These are phyloP conservation scores for Gnomoniopsis sp. DNA, from an alignment of 2,329 filamentous ascomycete genomes.

Conservation along the genomic window DNA sequence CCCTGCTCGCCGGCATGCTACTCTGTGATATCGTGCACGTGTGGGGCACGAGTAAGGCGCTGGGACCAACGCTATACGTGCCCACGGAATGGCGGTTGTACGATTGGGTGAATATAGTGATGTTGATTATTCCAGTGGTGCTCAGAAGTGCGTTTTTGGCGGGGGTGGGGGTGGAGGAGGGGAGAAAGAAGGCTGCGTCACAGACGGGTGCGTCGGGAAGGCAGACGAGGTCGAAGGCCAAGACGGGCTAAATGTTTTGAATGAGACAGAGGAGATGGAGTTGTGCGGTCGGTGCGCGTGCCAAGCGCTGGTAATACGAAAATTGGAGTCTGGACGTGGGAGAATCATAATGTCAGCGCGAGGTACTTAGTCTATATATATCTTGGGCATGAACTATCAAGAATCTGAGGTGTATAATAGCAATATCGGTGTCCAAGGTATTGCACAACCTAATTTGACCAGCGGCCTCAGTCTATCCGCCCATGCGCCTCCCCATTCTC, in stretches of 20 bases:
- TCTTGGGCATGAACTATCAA: background rate
- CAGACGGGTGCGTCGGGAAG: background rate
- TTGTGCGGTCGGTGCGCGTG: no score
- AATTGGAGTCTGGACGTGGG: background rate
- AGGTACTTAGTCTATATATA: background rate
- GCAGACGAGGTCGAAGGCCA: slow-evolving; percentile 7
- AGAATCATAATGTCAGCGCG: background rate
- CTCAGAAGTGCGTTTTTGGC: slow-evolving; percentile 33
- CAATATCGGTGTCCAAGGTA: no score
- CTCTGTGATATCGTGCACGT: slow-evolving; percentile 28
- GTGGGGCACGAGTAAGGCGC: slow-evolving; percentile 28
- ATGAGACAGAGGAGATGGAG: no score
- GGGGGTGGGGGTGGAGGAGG: slow-evolving; percentile 27
- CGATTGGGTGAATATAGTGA: slow-evolving; percentile 34
- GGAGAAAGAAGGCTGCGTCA: background rate
- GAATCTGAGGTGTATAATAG: background rate
- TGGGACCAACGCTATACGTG: slow-evolving; percentile 26
- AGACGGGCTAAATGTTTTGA: slow-evolving; percentile 13
- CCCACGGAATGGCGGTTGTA: slow-evolving; percentile 30
- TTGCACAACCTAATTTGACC: background rate
- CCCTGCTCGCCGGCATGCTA: slow-evolving; percentile 23
- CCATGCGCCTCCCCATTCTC: slow-evolving; percentile 27
- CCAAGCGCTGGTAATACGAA: background rate
- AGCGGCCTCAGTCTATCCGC: slow-evolving; percentile 28
- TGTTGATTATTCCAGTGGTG: slow-evolving; percentile 28